A percentile compares a stretch with the other conserved stretches of the same genome.
Evolutionary conservation across 2,329 filamentous ascomycete genomes (phyloP).

Genomic region (Parastagonospora avenae): DNA sequence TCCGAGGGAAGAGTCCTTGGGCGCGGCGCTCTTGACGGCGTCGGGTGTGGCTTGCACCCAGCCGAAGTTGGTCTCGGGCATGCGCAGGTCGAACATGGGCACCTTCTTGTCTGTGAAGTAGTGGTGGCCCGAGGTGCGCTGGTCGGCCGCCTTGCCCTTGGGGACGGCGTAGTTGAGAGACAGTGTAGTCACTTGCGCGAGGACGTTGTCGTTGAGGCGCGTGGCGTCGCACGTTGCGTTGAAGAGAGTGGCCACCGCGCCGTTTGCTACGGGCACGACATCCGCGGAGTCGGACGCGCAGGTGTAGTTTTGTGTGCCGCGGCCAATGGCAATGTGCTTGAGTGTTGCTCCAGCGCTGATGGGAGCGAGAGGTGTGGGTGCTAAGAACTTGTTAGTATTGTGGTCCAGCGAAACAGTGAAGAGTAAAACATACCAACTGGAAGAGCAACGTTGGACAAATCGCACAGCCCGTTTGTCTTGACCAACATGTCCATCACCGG

Average conservation of each 20-base stretch:
- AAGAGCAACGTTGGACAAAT: constrained; percentile 36
- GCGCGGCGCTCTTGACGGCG: constrained; percentile 65
- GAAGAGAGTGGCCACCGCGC: constrained; percentile 84
- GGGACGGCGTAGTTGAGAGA: constrained; percentile 70
- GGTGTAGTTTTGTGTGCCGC: constrained; percentile 93
- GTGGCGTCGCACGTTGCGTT: constrained; percentile 79
- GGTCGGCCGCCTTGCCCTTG: constrained; percentile 52
- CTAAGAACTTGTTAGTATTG: constrained; percentile 42
- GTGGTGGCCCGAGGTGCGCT: constrained; percentile 75
- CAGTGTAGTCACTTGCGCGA: constrained; percentile 68
- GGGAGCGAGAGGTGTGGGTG: constrained; percentile 64
- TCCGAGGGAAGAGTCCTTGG: constrained; percentile 64
- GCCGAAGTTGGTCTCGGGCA: constrained; percentile 56
- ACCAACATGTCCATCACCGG: constrained; percentile 21
- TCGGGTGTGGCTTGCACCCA: constrained; percentile 70
- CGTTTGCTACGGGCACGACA: constrained; percentile 66
- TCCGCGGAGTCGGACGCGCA: constrained; percentile 67
- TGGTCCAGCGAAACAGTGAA: not conserved
- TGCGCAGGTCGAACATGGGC: constrained; percentile 81
- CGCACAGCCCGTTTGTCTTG: constrained; percentile 30
- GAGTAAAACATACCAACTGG: constrained; percentile 34
- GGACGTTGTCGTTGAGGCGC: constrained; percentile 64
- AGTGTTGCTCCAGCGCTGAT: constrained; percentile 66
- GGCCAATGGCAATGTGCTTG: constrained; percentile 81
- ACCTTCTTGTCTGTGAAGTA: constrained; percentile 75